Evolutionary conservation across 495 filamentous ascomycete genomes (phyloP).

Genomic region (Eremomyces bilateralis): DNA sequence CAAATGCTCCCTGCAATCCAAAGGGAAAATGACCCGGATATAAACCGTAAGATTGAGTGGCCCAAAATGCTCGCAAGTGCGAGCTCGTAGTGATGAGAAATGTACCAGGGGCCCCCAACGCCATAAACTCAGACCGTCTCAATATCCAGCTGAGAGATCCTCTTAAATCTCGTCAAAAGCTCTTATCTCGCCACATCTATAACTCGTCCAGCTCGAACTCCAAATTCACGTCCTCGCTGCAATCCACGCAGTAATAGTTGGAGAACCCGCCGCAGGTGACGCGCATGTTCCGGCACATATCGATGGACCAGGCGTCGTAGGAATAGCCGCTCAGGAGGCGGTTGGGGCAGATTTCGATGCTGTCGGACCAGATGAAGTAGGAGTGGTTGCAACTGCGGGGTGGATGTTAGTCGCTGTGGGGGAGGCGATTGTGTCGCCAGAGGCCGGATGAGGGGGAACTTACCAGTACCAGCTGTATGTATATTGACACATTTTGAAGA

Average conservation of each 20-base stretch:
- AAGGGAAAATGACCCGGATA: not conserved
- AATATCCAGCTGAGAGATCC: too few species aligned
- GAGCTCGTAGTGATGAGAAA: too few species aligned
- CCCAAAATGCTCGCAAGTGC: too few species aligned
- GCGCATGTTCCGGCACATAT: conserved; percentile 19
- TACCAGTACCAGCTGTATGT: conserved; percentile 19
- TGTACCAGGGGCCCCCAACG: too few species aligned
- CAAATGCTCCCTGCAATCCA: too few species aligned
- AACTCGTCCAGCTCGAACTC: conserved; percentile 15
- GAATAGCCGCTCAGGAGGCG: conserved; percentile 15
- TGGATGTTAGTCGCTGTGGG: not conserved
- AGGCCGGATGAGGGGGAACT: conserved; percentile 13
- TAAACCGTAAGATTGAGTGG: not conserved
- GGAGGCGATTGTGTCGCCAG: conserved; percentile 13
- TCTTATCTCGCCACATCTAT: conserved; percentile 5
- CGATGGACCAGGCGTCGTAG: conserved; percentile 18
- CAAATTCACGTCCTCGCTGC: conserved; percentile 13
- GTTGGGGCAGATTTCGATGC: conserved; percentile 15
- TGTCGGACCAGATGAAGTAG: conserved; percentile 10
- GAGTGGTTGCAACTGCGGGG: conserved; percentile 5
- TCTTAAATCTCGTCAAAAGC: too few species aligned
- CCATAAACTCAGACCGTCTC: too few species aligned
- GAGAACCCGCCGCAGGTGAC: conserved; percentile 16
- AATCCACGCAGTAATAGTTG: conserved; percentile 17
- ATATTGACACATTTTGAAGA: conserved; percentile 13